Evolutionary conservation across 2,329 filamentous ascomycete species (phyloP).

Genomic region (Paracoccidioides brasiliensis): DNA sequence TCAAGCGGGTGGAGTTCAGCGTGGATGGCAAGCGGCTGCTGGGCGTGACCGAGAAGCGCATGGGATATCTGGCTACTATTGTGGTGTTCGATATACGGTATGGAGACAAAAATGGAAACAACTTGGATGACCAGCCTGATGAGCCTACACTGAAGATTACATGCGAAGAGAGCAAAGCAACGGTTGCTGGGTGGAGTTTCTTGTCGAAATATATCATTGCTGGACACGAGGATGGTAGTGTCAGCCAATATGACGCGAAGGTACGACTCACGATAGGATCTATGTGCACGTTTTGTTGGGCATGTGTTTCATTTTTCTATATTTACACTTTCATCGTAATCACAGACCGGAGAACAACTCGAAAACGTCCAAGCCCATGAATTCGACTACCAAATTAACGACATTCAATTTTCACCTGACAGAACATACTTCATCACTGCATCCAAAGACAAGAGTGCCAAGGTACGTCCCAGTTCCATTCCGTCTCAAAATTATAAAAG

Average conservation of each 20-base stretch:
- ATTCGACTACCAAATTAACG: constrained; percentile 67
- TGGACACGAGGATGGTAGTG: constrained; percentile 88
- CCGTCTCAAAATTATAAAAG: too few species aligned
- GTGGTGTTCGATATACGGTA: constrained; percentile 80
- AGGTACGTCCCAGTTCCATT: constrained; percentile 40
- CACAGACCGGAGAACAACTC: constrained; percentile 62
- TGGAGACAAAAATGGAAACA: constrained; percentile 43
- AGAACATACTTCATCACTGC: constrained; percentile 97
- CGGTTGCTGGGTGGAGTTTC: constrained; percentile 93
- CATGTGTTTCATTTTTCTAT: background rate
- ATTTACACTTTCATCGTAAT: background rate
- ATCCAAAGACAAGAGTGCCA: constrained; percentile 94
- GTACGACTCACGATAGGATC: constrained; percentile 28
- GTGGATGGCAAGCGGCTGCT: constrained; percentile 83
- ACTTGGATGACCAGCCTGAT: constrained; percentile 64
- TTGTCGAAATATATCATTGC: constrained; percentile 92
- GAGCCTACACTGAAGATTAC: constrained; percentile 79
- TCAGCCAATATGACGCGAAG: constrained; percentile 87
- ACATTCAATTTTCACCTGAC: constrained; percentile 89
- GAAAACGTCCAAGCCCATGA: constrained; percentile 77
- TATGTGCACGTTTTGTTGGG: background rate
- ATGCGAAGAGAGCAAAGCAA: constrained; percentile 92
- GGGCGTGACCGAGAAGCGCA: constrained; percentile 96
- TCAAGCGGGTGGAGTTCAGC: constrained; percentile 96
- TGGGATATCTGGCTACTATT: constrained; percentile 90